A percentile compares a stretch with the other conserved stretches of the same genome.
Evolutionary conservation across 2,329 filamentous ascomycete genomes (phyloP).

Genomic region (Penicillium sp.): DNA sequence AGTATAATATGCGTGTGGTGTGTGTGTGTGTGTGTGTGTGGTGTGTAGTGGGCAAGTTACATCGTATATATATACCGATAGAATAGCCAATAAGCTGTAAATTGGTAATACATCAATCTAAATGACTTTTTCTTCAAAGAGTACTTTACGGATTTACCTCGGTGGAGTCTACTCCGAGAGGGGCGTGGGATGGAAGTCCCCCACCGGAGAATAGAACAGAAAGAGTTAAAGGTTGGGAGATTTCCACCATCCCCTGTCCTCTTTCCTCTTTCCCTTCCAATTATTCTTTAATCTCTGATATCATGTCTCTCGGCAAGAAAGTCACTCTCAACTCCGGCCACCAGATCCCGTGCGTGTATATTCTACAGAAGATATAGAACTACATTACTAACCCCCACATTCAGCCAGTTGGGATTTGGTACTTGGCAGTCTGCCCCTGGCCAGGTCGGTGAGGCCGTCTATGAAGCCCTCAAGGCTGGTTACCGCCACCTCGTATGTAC

Average conservation of each 20-base stretch:
- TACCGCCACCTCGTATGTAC: slow-evolving; percentile 40
- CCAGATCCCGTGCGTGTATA: slow-evolving; percentile 39
- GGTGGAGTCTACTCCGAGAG: slow-evolving; percentile 25
- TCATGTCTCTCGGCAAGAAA: slow-evolving; percentile 43
- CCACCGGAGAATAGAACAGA: slow-evolving; percentile 12
- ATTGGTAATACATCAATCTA: not conserved
- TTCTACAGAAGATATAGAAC: not conserved
- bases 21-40: not conserved
- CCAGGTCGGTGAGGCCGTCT: slow-evolving; percentile 41
- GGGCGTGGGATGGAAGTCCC: slow-evolving; percentile 15
- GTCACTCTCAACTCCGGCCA: slow-evolving; percentile 39
- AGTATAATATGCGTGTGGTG: too few relatives aligned
- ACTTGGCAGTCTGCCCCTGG: slow-evolving; percentile 43
- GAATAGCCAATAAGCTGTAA: too few relatives aligned
- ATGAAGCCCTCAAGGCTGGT: slow-evolving; percentile 40
- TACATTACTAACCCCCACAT: not conserved
- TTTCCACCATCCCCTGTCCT: not conserved
- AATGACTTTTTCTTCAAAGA: not conserved
- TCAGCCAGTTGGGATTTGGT: slow-evolving; percentile 40
- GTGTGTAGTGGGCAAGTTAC: not conserved
- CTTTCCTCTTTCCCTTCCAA: slow-evolving; percentile 1
- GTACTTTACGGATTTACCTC: not conserved
- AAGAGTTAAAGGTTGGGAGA: slow-evolving; percentile 9
- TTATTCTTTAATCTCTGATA: slow-evolving; percentile 1
- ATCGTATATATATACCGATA: not conserved